A percentile compares a stretch with the other conserved stretches of the same genome.
Conservation (phyloP, 2,329 filamentous ascomycete species). For the Seiridium unicorne region DNA sequence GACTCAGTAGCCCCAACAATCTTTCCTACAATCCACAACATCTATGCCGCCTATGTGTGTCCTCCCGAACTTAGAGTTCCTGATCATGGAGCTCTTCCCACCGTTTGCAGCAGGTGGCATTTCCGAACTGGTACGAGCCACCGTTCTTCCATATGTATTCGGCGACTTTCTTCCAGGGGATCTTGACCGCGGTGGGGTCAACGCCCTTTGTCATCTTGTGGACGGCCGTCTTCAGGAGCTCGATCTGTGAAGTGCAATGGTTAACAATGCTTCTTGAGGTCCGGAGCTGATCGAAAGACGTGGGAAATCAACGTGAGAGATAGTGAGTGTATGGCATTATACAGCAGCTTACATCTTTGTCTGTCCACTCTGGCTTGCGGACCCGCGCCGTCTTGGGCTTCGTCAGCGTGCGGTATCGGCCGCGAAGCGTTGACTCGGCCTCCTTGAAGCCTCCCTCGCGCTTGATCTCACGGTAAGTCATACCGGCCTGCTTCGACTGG, state of each 20-base stretch:
- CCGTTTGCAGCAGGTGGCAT: constrained; percentile 57
- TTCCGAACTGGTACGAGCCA: constrained; percentile 58
- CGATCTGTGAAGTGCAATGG: constrained; percentile 30
- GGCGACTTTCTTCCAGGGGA: constrained; percentile 58
- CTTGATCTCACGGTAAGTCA: constrained; percentile 66
- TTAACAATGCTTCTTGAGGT: not conserved
- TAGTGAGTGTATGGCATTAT: not conserved
- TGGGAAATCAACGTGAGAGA: no score
- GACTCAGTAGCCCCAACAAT: not conserved
- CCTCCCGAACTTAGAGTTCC: constrained; percentile 17
- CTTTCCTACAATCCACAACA: not conserved
- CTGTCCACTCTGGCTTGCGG: constrained; percentile 63
- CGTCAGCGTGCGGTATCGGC: constrained; percentile 63
- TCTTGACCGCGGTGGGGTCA: constrained; percentile 32
- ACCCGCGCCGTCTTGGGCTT: constrained; percentile 62
- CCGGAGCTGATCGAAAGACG: no score
- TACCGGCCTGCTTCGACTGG: constrained; percentile 49
- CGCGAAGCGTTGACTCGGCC: constrained; percentile 71
- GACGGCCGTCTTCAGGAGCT: constrained; percentile 44
- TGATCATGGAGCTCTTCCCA: constrained; percentile 43
- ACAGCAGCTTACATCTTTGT: constrained; percentile 58
- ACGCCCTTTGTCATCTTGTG: constrained; percentile 29
- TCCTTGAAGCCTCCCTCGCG: constrained; percentile 53
- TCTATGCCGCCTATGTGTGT: not conserved
- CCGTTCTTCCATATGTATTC: constrained; percentile 50